These are phyloP conservation scores for Aspergillus mulundensis DNA, from an alignment of 495 filamentous ascomycete species.

Conservation along the genomic window DNA sequence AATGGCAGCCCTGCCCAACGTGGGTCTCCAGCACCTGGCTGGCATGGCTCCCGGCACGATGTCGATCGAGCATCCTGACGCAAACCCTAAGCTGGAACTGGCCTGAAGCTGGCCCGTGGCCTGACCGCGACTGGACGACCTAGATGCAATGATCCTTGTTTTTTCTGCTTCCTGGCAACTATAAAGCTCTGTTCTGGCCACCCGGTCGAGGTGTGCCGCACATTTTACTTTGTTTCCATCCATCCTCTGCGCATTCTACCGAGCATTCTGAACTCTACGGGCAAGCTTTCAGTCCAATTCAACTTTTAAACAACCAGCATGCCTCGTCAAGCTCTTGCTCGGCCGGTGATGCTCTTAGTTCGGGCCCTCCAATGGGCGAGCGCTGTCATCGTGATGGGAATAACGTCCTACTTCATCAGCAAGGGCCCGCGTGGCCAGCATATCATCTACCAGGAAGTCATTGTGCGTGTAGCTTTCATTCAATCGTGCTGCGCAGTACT, in stretches of 20 bases:
- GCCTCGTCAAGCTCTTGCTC: slow-evolving; percentile 29
- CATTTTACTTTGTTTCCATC: neutral
- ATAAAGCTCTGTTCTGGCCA: slow-evolving; percentile 13
- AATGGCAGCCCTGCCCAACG: neutral
- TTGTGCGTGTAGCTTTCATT: slow-evolving; percentile 39
- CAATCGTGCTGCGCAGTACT: neutral
- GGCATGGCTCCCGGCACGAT: neutral
- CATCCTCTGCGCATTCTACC: neutral
- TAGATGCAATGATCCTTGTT: slow-evolving; percentile 5
- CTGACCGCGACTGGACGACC: slow-evolving; percentile 1
- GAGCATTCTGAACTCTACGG: neutral
- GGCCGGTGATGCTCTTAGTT: slow-evolving; percentile 34
- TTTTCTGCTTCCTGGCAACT: neutral
- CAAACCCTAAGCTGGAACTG: neutral
- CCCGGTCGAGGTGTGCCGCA: neutral
- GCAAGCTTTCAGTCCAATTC: neutral
- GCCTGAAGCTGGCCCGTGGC: neutral
- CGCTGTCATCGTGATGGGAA: slow-evolving; percentile 58
- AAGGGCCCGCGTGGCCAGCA: slow-evolving; percentile 37
- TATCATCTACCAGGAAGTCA: slow-evolving; percentile 52
- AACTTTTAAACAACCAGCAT: slow-evolving; percentile 19
- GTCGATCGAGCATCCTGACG: neutral
- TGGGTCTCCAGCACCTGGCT: neutral
- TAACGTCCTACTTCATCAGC: slow-evolving; percentile 53
- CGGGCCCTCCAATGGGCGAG: slow-evolving; percentile 49